Conservation (phyloP, 2,329 filamentous ascomycete genomes). For the Elsinoe batatas region DNA sequence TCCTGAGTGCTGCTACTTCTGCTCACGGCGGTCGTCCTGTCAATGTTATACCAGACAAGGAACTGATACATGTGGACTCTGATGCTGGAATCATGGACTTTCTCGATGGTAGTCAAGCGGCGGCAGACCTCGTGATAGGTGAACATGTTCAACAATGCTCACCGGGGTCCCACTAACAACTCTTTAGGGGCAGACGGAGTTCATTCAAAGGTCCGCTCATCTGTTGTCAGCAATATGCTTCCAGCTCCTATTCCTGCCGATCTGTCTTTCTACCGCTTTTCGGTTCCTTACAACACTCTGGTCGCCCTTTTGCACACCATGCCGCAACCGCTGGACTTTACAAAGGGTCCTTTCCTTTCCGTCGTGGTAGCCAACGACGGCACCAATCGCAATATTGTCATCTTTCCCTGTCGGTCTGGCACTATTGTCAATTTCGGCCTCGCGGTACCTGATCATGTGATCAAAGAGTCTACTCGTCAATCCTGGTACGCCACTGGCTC, state of each 20-base stretch:
- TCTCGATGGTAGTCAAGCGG: neutral
- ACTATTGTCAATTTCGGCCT: slow-evolving; percentile 1
- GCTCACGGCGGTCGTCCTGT: neutral
- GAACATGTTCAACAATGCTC: neutral
- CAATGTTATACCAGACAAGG: neutral
- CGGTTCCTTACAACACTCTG: neutral
- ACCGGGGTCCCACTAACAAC: neutral
- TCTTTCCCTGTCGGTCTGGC: slow-evolving; percentile 5
- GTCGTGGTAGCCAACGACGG: slow-evolving; percentile 3
- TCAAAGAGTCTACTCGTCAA: neutral
- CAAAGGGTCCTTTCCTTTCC: neutral
- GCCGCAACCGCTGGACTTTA: neutral
- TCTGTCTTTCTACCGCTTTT: slow-evolving; percentile 6
- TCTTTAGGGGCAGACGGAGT: slow-evolving; percentile 5
- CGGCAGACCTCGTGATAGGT: slow-evolving; percentile 5
- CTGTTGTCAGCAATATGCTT: neutral
- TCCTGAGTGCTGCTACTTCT: neutral
- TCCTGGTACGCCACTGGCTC: slow-evolving; percentile 1
- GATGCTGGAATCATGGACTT: slow-evolving; percentile 2
- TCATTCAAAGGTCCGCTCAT: slow-evolving; percentile 1
- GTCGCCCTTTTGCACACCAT: neutral
- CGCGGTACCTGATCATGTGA: neutral
- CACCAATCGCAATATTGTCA: slow-evolving; percentile 2
- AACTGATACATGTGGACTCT: neutral
- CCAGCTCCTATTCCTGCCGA: neutral